phyloP scores from a whole-genome alignment of 306 rosid species.

The Comarum palustre region DNA sequence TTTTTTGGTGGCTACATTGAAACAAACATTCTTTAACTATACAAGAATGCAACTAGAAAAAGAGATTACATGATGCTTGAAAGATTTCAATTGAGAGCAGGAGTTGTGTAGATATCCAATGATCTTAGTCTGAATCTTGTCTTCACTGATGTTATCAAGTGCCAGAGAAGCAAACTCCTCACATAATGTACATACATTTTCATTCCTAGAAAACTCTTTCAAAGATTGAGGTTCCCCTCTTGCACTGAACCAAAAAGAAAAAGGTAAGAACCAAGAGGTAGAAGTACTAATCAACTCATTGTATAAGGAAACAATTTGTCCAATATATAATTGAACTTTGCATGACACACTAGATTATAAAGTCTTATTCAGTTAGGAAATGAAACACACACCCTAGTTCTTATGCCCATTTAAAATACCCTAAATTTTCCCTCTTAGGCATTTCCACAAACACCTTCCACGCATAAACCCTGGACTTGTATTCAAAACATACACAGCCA shows the following conservation, averaged over 20 bases:
- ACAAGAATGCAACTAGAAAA: slow-evolving; percentile 15
- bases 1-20: not conserved
- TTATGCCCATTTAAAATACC: too few relatives aligned
- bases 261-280: not conserved
- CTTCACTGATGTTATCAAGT: slow-evolving; percentile 52
- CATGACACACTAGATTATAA: not conserved
- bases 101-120: slow-evolving; percentile 42
- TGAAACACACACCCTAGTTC: too few relatives aligned
- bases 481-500: too few relatives aligned
- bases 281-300: not conserved
- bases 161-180: slow-evolving; percentile 66
- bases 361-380: not conserved
- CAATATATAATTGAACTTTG: not conserved
- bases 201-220: slow-evolving; percentile 25
- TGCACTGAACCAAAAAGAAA: slow-evolving; percentile 29
- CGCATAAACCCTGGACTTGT: too few relatives aligned
- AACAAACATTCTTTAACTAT: not conserved
- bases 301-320: not conserved
- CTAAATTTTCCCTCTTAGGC: too few relatives aligned
- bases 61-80: slow-evolving; percentile 41
- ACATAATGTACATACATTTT: slow-evolving; percentile 63
- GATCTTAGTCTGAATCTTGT: slow-evolving; percentile 69
- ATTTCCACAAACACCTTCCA: too few relatives aligned
- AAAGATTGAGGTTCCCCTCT: slow-evolving; percentile 27
- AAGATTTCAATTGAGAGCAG: slow-evolving; percentile 47